Conservation (phyloP, 352 stramenopile genomes). For the Globisporangium nodosum region DNA sequence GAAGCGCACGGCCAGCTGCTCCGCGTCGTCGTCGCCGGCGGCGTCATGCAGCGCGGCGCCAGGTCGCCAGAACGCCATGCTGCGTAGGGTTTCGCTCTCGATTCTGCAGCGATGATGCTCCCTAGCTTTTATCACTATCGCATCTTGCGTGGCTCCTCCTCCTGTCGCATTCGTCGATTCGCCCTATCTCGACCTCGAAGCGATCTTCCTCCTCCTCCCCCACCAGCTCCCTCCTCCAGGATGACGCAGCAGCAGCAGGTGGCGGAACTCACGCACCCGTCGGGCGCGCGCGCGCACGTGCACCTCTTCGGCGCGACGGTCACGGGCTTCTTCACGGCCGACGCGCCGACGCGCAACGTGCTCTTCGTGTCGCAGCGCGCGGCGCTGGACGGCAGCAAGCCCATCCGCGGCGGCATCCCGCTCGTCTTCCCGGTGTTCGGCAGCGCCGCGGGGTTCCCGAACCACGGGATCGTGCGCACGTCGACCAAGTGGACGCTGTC, state of each 20-base stretch:
- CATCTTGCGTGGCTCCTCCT: no score
- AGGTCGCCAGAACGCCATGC: slow-evolving; percentile 69
- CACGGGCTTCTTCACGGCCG: slow-evolving; percentile 73
- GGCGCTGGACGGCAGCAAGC: slow-evolving; percentile 81
- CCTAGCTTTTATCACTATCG: no score
- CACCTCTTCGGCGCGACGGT: slow-evolving; percentile 92
- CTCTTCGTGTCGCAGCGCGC: slow-evolving; percentile 85
- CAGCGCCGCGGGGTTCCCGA: slow-evolving; percentile 74
- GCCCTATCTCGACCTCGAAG: background rate
- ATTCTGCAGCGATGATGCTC: no score
- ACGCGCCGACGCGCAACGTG: slow-evolving; percentile 74
- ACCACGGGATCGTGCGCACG: slow-evolving; percentile 93
- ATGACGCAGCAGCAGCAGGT: slow-evolving; percentile 4
- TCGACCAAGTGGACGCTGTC: slow-evolving; percentile 55
- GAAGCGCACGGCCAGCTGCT: slow-evolving; percentile 41
- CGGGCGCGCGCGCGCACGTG: slow-evolving; percentile 68
- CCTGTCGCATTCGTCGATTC: no score
- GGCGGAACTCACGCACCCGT: slow-evolving; percentile 57
- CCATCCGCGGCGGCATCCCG: slow-evolving; percentile 94
- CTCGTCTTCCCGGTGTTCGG: slow-evolving; percentile 97
- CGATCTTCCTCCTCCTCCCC: no score
- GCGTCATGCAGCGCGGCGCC: slow-evolving; percentile 29
- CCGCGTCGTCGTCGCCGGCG: slow-evolving; percentile 19
- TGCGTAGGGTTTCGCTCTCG: no score
- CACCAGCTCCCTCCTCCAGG: no score